These are phyloP conservation scores for Phoma sp. DNA, from an alignment of 2,329 filamentous ascomycete genomes.

Conservation along the genomic window DNA sequence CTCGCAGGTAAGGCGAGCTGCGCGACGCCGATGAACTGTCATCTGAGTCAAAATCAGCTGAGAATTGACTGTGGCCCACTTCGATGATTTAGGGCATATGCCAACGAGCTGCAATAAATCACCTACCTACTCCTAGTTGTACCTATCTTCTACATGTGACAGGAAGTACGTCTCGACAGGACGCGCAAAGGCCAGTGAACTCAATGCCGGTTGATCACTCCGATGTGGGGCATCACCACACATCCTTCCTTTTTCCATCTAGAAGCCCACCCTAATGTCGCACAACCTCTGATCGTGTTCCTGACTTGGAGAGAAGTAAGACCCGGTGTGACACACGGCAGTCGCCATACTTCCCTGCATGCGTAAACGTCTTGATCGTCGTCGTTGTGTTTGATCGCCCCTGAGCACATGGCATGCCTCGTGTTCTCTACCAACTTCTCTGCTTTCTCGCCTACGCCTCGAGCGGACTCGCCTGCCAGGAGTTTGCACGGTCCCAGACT, in stretches of 20 bases:
- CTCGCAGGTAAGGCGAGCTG: no score
- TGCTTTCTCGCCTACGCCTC: constrained; percentile 3
- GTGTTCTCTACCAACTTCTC: constrained; percentile 5
- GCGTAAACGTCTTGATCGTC: neutral
- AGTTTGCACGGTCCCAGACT: neutral
- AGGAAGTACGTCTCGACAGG: no score
- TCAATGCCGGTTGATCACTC: no score
- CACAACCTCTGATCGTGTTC: constrained; percentile 2
- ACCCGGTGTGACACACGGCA: neutral
- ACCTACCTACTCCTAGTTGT: no score
- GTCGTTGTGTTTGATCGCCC: neutral
- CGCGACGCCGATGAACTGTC: no score
- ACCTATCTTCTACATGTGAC: no score
- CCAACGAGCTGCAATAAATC: no score
- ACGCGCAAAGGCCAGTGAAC: no score
- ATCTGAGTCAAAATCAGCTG: no score
- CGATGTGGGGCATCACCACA: no score
- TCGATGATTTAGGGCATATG: no score
- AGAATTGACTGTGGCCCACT: no score
- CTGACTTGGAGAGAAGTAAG: constrained; percentile 4
- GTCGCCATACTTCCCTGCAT: constrained; percentile 12
- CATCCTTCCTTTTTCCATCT: neutral
- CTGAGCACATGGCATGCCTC: constrained; percentile 7
- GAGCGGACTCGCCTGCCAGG: neutral
- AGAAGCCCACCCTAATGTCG: constrained; percentile 1